Evolutionary conservation across 306 rosid species (phyloP).

Genomic region (Pterocarpus santalinus): DNA sequence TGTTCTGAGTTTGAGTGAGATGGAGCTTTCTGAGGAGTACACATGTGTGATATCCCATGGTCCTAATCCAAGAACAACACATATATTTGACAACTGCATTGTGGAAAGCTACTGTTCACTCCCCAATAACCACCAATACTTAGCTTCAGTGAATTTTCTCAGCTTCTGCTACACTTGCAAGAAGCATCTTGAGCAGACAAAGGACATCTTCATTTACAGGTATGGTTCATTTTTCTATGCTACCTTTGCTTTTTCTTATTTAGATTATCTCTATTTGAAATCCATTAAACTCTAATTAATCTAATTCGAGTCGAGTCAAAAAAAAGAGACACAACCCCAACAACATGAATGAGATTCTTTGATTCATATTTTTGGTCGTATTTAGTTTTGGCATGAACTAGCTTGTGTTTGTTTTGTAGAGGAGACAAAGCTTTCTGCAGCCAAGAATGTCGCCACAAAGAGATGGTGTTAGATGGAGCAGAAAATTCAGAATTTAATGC

Average conservation of each 20-base stretch:
- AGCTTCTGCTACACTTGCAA: conserved; percentile 85
- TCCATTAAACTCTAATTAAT: no score
- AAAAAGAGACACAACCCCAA: not conserved
- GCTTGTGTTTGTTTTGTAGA: conserved; percentile 53
- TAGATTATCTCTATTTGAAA: no score
- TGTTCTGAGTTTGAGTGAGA: conserved; percentile 62
- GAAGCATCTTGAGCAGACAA: conserved; percentile 75
- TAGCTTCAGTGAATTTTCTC: conserved; percentile 62
- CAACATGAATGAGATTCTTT: not conserved
- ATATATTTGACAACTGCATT: conserved; percentile 79
- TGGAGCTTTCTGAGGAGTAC: conserved; percentile 86
- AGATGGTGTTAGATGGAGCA: conserved; percentile 76
- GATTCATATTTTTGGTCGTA: not conserved
- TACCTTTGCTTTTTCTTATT: not conserved
- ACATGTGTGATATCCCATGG: conserved; percentile 87
- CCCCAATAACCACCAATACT: conserved; percentile 36
- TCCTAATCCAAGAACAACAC: conserved; percentile 80
- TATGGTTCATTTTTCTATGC: conserved; percentile 28
- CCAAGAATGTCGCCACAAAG: conserved; percentile 78
- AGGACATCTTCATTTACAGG: conserved; percentile 91
- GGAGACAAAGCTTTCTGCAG: conserved; percentile 97
- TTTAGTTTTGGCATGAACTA: not conserved
- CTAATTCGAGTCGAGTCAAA: no score
- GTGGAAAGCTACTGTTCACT: conserved; percentile 57
- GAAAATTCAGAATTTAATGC: conserved; percentile 56